Evolutionary conservation across 805 yeast genomes (phyloP), one percentile per base, ranked within the genome.

Genomic region (Myxozyma geophila): DNA sequence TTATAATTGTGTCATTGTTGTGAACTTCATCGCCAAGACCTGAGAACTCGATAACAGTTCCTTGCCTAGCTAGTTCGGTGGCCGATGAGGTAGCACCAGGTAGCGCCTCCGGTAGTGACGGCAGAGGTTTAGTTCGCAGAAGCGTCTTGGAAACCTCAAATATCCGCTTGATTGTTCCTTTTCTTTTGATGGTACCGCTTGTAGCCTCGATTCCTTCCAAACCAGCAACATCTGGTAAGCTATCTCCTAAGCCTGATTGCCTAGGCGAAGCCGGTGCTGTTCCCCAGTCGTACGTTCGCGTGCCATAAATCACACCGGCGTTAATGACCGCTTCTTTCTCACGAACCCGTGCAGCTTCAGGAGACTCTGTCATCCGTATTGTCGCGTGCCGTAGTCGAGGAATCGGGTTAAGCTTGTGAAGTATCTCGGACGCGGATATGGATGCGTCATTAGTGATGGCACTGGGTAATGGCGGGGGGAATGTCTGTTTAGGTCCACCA

Each of bases 241-340:
- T 15, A 13, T 39, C 48, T 8, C 48, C 54, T n/a, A 19, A 19
- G 1, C 54, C 44, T 4, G 54, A 37, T 8, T 44, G 21, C 17
- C 33, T n/a, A 9, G 54, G 54, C 9, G 54, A 37, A 9, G 44
- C 4, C 36, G 56, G 56, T 9, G 48, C 36, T 1, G 65, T 50
- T 0, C 83, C 84, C 85, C 85, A 82, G 48, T 81, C 81, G 67
- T 82, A 84, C 12, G 80, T 79, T 39, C 83, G 72, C 13, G 84
- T 82, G 7, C 85, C 85, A 40, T 74, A 75, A 7, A 82, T 82
- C 36, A 64, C 71, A 54, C 67, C 74, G 23, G 66, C 74, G 33
- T 47, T 57, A 36, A 61, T 44, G n/a, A 52, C 64, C 7, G 57
- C 60, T 17, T 61, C 54, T 43, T 52, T 56, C 19, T 60, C 57